Evolutionary conservation across 1,284 basidiomycete genomes (phyloP).

Genomic region (Calocybe gambosa): DNA sequence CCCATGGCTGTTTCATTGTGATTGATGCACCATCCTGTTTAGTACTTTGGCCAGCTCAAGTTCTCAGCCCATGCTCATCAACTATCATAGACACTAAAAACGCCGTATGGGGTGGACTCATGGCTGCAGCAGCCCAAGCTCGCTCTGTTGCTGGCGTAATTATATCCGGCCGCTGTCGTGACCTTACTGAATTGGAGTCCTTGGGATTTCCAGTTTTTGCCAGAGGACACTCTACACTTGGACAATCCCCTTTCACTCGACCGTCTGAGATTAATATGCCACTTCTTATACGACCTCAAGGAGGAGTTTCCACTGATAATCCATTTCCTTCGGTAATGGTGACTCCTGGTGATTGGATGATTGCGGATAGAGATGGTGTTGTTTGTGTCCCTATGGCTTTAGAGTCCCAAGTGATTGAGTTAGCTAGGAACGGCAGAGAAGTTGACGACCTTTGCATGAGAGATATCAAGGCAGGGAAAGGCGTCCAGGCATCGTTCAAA

Average conservation of each 20-base stretch:
- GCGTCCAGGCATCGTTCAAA: constrained; percentile 75
- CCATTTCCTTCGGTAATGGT: constrained; percentile 55
- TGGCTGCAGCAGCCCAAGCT: constrained; percentile 78
- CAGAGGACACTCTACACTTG: constrained; percentile 78
- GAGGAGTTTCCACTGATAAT: constrained; percentile 21
- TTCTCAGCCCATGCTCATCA: constrained; percentile 5
- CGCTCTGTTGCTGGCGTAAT: constrained; percentile 70
- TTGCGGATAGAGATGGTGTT: constrained; percentile 89
- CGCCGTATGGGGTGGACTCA: constrained; percentile 89
- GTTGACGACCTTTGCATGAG: constrained; percentile 72
- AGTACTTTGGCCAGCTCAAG: constrained; percentile 13
- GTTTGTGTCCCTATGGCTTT: constrained; percentile 69
- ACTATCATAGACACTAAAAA: constrained; percentile 61
- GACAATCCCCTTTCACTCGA: constrained; percentile 84
- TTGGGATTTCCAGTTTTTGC: constrained; percentile 75
- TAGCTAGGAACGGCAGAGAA: constrained; percentile 56
- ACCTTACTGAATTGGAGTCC: constrained; percentile 70
- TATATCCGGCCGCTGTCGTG: constrained; percentile 80
- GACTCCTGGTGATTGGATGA: constrained; percentile 75
- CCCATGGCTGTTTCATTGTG: constrained; percentile 64
- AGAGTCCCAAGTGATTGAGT: constrained; percentile 52
- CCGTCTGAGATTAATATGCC: constrained; percentile 76
- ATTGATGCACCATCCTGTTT: constrained; percentile 73
- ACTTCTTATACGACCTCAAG: constrained; percentile 51
- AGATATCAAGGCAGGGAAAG: constrained; percentile 73